Base-by-base conservation (phyloP, 2,329 filamentous ascomycete species). In the Aspergillaceae sp. region DNA sequence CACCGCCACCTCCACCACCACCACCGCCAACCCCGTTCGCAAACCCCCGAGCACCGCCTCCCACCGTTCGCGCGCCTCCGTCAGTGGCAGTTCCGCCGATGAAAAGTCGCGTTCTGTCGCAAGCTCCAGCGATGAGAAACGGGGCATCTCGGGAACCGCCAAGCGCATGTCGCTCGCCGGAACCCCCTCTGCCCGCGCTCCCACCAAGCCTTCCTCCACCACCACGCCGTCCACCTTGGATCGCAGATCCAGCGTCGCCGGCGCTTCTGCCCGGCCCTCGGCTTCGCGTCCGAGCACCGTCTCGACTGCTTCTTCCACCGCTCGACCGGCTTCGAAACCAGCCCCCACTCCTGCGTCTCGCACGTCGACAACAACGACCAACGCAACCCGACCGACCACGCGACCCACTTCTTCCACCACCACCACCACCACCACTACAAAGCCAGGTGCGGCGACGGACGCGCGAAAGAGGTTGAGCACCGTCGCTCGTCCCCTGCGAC, bases 111-210 rank as follows among this genome's bases (percentile, higher is more conserved):
- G 61, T 32, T 67, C 63, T 6, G 58, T 70, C 34, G 61, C 64
- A 8, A 72, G 69, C 49, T 72, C 69, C 2, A 67, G 69, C 10
- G 70, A 73, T 48, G 71, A 73, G 50, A 68, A 62, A 49, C 65
- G 60, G 43, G 67, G 67, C 4, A 68, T 72, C 44, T 66, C 68
- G 7, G 59, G 65, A 27, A 61, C 63, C 5, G 68, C 69, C 36
- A 74, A 73, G 57, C 63, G 70, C 40, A 67, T 69, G 62, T 73
- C 71, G 4, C 58, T 73, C 45, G 66, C 61, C 6, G 62, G 69
- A 4, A 66, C 62, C 8, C 51, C 66, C 1, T 57, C 63, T 37
- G 61, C 63, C 10, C 59, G 66, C 10, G 54, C 67, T 6, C 60
- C 67, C 4, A 45, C 57, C 28, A 68, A 61, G 51, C 48, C 65